Evolutionary conservation across 2,329 filamentous ascomycete genomes (phyloP), one percentile per base, ranked within the genome.

Genomic region (Diaporthe eres): DNA sequence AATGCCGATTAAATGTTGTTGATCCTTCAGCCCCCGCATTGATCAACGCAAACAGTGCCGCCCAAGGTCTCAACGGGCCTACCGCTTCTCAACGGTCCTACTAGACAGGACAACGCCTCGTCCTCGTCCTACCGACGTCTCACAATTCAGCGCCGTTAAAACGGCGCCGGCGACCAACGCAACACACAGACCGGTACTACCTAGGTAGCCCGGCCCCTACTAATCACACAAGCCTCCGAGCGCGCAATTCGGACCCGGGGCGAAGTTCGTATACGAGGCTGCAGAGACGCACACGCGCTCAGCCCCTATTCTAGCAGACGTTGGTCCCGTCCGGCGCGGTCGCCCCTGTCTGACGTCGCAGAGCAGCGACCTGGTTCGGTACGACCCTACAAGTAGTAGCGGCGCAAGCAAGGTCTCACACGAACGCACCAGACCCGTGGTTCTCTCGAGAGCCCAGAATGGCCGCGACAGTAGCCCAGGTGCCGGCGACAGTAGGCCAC

Each of bases 401-500:
- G 25, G n/a, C 71, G 42, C 60, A 55, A 19, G 25, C 58, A 17
- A 63, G 39, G 58, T 25, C 37, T 63, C 58, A 65, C 71, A 53
- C 37, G 34, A 49, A 13, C 49, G 49, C 34, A 49, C 12, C 49
- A 70, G 13, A 55, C 34, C 49, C 1, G 47, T 31, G 65, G 65
- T 28, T 17, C 28, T 44, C 37, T 61, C n/a, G 7, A 34, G 28
- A 13, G 6, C 61, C 17, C 55, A 65, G 44, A n/a, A 83, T 83
- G 82, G 82, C 82, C 71, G 82, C 82, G 25, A 83, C 81, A 63
- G 81, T 83, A 65, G 82, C 82, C 9, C 81, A 78, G 44, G 76
- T 80, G 76, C 75, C 78, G 55, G 76, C 76, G 58, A 78, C 78
- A 53, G 78, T 78, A 49, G 77, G 75, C 55, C 78, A 79, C 71